Evolutionary conservation across 2,329 filamentous ascomycete genomes (phyloP).

Genomic region (Xylariaceae sp.): DNA sequence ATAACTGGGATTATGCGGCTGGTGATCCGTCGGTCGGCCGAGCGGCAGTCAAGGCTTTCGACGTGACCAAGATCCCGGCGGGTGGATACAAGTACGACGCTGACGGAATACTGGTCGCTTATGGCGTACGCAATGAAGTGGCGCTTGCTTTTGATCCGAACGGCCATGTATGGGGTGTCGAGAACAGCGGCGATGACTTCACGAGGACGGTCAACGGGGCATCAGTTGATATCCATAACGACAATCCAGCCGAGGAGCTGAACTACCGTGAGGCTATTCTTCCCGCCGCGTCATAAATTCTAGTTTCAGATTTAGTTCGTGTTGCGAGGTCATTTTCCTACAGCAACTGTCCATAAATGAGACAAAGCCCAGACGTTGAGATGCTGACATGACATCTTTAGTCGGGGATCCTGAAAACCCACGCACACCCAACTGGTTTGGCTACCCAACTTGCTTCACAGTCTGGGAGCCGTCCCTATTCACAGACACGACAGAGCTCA

Average conservation of each 20-base stretch:
- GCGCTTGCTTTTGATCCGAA: slow-evolving; percentile 41
- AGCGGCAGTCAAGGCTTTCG: slow-evolving; percentile 51
- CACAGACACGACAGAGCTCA: slow-evolving; percentile 31
- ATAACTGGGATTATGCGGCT: slow-evolving; percentile 52
- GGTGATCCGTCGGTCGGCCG: slow-evolving; percentile 45
- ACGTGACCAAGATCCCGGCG: slow-evolving; percentile 25
- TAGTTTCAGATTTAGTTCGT: background rate
- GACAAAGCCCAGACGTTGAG: background rate
- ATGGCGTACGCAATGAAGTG: slow-evolving; percentile 63
- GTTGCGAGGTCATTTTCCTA: background rate
- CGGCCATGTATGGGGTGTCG: slow-evolving; percentile 47
- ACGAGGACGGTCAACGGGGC: slow-evolving; percentile 41
- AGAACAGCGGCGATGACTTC: slow-evolving; percentile 61
- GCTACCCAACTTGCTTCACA: slow-evolving; percentile 51
- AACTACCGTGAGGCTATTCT: slow-evolving; percentile 46
- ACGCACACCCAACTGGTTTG: slow-evolving; percentile 50
- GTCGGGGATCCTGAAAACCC: slow-evolving; percentile 51
- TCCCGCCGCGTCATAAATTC: background rate
- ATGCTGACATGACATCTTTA: slow-evolving; percentile 10
- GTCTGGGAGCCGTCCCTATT: slow-evolving; percentile 41
- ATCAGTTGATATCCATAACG: slow-evolving; percentile 49
- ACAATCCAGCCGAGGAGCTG: slow-evolving; percentile 63
- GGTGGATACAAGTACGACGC: slow-evolving; percentile 40
- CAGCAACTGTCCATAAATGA: background rate
- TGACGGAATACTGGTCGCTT: slow-evolving; percentile 38